Evolutionary conservation across 148 eudicot species (phyloP).

Genomic region (Rhododendron griersonianum): DNA sequence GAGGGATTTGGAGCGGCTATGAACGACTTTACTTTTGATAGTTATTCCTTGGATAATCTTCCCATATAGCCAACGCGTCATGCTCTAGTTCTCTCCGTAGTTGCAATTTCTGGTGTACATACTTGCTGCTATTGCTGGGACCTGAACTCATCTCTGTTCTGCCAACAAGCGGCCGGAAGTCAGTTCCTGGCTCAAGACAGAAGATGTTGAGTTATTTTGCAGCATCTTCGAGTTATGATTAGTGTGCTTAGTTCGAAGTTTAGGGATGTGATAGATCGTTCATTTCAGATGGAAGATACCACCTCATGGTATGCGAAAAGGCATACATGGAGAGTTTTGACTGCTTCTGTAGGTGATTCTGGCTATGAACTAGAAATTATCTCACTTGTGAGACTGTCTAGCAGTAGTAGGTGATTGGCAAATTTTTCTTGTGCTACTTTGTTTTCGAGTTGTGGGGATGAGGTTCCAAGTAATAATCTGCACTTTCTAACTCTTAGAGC

Average conservation of each 20-base stretch:
- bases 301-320: slow-evolving; percentile 28
- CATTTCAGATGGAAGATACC: slow-evolving; percentile 9
- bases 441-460: slow-evolving; percentile 10
- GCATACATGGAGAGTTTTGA: slow-evolving; percentile 30
- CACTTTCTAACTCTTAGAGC: slow-evolving; percentile 27
- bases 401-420: neutral
- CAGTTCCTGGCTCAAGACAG: neutral
- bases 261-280: neutral
- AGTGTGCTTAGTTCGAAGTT: neutral
- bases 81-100: neutral
- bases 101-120: slow-evolving; percentile 42
- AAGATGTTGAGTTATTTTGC: neutral
- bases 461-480: slow-evolving; percentile 21
- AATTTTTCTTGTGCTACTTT: neutral
- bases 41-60: slow-evolving; percentile 56
- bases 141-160: slow-evolving; percentile 11
- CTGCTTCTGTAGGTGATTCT: slow-evolving; percentile 20
- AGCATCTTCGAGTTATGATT: neutral
- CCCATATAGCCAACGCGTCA: slow-evolving; percentile 26
- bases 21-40: slow-evolving; percentile 62
- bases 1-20: slow-evolving; percentile 42
- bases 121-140: slow-evolving; percentile 13
- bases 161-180: slow-evolving; percentile 10
- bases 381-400: neutral
- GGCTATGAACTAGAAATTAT: slow-evolving; percentile 3